Percentiles rank a stretch among this genome's conserved stretches.
Evolutionary conservation across 805 yeast species (phyloP).

Genomic region (Saturnispora quitensis): DNA sequence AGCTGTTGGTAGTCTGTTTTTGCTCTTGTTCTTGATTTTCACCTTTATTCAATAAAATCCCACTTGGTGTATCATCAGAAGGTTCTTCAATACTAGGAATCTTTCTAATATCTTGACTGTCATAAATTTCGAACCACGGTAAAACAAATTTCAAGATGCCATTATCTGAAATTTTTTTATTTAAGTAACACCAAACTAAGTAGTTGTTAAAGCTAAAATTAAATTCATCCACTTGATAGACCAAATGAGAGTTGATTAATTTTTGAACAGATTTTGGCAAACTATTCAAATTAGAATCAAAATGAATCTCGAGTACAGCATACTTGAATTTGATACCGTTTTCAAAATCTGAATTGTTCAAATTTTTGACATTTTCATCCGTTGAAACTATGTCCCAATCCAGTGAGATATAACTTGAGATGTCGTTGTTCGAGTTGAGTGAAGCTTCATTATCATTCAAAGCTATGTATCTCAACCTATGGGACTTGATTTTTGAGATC

Average conservation of each 20-base stretch:
- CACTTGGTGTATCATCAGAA: slow-evolving; percentile 7
- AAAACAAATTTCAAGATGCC: slow-evolving; percentile 21
- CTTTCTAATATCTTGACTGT: slow-evolving; percentile 34
- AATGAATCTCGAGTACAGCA: slow-evolving; percentile 39
- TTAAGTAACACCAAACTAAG: slow-evolving; percentile 19
- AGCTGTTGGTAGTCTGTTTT: slow-evolving; percentile 24
- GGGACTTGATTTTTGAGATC: slow-evolving; percentile 19
- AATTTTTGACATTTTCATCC: background rate
- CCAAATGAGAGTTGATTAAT: slow-evolving; percentile 39
- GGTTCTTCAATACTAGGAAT: slow-evolving; percentile 20
- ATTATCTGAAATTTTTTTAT: slow-evolving; percentile 15
- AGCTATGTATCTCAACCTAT: slow-evolving; percentile 23
- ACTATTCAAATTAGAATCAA: slow-evolving; percentile 28
- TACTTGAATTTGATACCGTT: slow-evolving; percentile 33
- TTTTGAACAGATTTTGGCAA: slow-evolving; percentile 32
- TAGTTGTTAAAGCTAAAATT: slow-evolving; percentile 28
- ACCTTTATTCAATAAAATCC: slow-evolving; percentile 27
- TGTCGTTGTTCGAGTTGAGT: slow-evolving; percentile 9
- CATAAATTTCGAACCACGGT: slow-evolving; percentile 26
- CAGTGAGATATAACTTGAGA: slow-evolving; percentile 26
- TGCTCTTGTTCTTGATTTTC: slow-evolving; percentile 13
- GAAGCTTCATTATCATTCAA: slow-evolving; percentile 4
- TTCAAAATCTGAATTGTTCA: slow-evolving; percentile 9
- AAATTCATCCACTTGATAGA: slow-evolving; percentile 34
- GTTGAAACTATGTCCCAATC: slow-evolving; percentile 21